phyloP scores from a whole-genome alignment of 306 rosid genomes.

The Castanospermum australe region DNA sequence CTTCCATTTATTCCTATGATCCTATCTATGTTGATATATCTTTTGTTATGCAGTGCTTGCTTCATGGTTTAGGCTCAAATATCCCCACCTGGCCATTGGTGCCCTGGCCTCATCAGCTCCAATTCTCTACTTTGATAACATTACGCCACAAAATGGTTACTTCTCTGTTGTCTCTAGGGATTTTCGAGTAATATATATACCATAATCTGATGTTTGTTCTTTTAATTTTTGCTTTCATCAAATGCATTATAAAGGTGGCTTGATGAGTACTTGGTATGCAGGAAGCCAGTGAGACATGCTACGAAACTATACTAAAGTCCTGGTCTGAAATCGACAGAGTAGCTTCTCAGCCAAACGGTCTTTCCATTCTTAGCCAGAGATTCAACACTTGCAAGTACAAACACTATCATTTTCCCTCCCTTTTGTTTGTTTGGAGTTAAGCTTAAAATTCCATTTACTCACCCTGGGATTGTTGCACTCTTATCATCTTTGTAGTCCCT shows the following conservation, averaged over 20 bases:
- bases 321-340: slow-evolving; percentile 65
- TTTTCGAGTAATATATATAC: slow-evolving; percentile 49
- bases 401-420: background rate
- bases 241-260: background rate
- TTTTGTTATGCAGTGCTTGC: slow-evolving; percentile 64
- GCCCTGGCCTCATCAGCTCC: slow-evolving; percentile 91
- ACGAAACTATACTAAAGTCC: slow-evolving; percentile 48
- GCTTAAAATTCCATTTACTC: background rate
- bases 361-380: slow-evolving; percentile 49
- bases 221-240: background rate
- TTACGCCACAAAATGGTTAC: slow-evolving; percentile 54
- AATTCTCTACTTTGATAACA: slow-evolving; percentile 61
- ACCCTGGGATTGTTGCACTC: too few species aligned
- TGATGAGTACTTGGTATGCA: slow-evolving; percentile 16
- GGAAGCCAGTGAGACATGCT: slow-evolving; percentile 72
- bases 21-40: background rate
- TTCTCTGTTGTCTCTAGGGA: slow-evolving; percentile 54
- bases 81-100: slow-evolving; percentile 75
- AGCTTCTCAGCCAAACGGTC: slow-evolving; percentile 49
- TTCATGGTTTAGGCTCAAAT: slow-evolving; percentile 85
- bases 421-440: background rate
- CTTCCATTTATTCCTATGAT: background rate
- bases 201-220: background rate
- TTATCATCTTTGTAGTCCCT: slow-evolving; percentile 35
- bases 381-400: slow-evolving; percentile 58